Evolutionary conservation across 139 green algal species (phyloP).

Genomic region (Coelastrella sp.): DNA sequence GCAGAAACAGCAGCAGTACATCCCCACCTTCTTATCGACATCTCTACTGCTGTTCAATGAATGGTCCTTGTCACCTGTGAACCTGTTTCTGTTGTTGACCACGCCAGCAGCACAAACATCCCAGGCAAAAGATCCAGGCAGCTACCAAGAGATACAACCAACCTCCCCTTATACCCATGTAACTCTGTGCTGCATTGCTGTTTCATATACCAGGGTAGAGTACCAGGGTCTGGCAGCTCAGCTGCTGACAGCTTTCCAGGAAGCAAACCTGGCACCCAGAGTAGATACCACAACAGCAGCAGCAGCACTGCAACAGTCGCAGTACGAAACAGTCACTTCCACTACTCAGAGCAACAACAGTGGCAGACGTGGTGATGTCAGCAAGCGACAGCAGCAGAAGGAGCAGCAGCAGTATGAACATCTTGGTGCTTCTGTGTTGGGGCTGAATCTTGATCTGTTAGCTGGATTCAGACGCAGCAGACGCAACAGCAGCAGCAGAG

Average conservation of each 20-base stretch:
- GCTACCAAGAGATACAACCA: not conserved
- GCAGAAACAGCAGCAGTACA: no score
- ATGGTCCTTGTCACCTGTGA: not conserved
- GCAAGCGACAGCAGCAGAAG: not conserved
- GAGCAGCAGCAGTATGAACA: constrained; percentile 7
- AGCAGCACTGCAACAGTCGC: not conserved
- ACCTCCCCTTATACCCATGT: not conserved
- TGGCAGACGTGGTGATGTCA: not conserved
- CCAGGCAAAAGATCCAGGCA: no score
- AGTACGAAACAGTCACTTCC: not conserved
- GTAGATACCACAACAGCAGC: not conserved
- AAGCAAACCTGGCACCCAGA: constrained; percentile 43
- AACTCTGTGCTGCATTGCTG: not conserved
- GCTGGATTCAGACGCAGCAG: not conserved
- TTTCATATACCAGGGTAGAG: constrained; percentile 50
- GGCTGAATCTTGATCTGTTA: not conserved
- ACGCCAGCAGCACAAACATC: no score
- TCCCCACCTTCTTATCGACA: not conserved
- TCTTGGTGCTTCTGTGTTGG: not conserved
- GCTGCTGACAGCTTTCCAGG: constrained; percentile 40
- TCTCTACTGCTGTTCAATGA: not conserved
- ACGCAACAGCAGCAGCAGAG: not conserved
- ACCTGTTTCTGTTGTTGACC: no score
- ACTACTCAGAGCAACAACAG: constrained; percentile 1
- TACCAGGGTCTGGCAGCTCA: constrained; percentile 46